Base-by-base conservation (phyloP, 179 eudicot species). In the Pouteria campechiana region DNA sequence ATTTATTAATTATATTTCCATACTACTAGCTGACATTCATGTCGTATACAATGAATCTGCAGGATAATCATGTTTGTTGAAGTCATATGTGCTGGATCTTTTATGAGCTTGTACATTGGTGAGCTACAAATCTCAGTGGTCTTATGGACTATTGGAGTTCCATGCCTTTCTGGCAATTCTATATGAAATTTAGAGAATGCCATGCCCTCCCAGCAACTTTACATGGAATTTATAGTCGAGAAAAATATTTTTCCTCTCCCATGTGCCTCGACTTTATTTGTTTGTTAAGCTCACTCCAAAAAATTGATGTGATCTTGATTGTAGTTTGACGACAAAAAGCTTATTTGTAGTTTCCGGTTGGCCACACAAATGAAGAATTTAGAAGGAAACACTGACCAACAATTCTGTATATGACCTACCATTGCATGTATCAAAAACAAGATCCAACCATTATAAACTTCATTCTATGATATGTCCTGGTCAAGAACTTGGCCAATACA, bases 21-120 rank as follows among this genome's bases (percentile, higher is more conserved):
- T 50, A 41, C 48, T 30, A 17, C 13, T 33, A 56, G 21, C 29
- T 31, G 50, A 38, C 30, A 46, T 52, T 17, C 24, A 4, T 55
- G 32, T 48, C 20, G 42, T n/a, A n/a, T n/a, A n/a, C n/a, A n/a
- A n/a, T n/a, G n/a, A 59, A 30, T 42, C 37, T 79, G 63, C 83
- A 90, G 99, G 81, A 77, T 87, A 40, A 75, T 90, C 57, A 90
- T 90, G 96, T 74, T 79, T 41, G 57, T 72, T 47, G 99, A 90
- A 83, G 92, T 75, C 45, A 54, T 87, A 29, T 53, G 73, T 76
- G 94, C 96, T 70, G 92, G 82, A 6, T 77, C 70, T 61, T 82
- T 87, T 58, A 75, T 82, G 87, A 58, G 84, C 46, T 56, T 78
- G 31, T 90, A 87, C 47, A 77, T 87, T 25, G 78, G 96, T 82